phyloP scores from a whole-genome alignment of 2,329 filamentous ascomycete genomes.

The Cyphellophora attinorum region DNA sequence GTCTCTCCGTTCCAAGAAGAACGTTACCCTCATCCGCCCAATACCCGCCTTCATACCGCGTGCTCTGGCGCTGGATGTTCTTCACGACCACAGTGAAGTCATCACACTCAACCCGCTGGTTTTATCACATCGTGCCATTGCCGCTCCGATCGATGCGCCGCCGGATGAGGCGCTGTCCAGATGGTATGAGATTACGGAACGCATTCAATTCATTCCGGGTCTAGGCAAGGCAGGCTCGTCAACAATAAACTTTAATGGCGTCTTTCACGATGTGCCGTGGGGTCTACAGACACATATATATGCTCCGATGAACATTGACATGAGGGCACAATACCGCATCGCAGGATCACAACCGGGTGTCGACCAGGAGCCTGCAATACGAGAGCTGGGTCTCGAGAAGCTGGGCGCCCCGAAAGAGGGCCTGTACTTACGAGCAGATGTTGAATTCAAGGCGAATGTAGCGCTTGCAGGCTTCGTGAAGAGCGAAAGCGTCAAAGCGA shows the following conservation, averaged over 20 bases:
- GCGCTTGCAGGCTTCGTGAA: conserved; percentile 70
- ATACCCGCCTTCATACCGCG: conserved; percentile 61
- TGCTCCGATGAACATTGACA: conserved; percentile 70
- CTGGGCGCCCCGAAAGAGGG: conserved; percentile 57
- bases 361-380: conserved; percentile 48
- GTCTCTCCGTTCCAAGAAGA: too few relatives aligned
- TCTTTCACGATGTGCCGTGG: conserved; percentile 64
- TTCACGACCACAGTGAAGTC: conserved; percentile 72
- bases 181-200: conserved; percentile 75
- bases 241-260: conserved; percentile 67
- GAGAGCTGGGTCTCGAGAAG: conserved; percentile 62
- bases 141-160: conserved; percentile 55
- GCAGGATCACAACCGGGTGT: conserved; percentile 65
- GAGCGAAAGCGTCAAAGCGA: conserved; percentile 69
- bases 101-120: conserved; percentile 82
- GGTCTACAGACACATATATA: conserved; percentile 78
- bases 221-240: conserved; percentile 29
- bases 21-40: conserved; percentile 67
- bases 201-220: conserved; percentile 65
- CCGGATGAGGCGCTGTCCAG: conserved; percentile 61
- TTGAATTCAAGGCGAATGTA: conserved; percentile 72
- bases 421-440: conserved; percentile 72
- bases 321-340: conserved; percentile 70
- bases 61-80: conserved; percentile 59
- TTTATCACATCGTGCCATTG: conserved; percentile 58